Conservation (phyloP, 2,329 filamentous ascomycete species). For the Byssochlamys sp. region DNA sequence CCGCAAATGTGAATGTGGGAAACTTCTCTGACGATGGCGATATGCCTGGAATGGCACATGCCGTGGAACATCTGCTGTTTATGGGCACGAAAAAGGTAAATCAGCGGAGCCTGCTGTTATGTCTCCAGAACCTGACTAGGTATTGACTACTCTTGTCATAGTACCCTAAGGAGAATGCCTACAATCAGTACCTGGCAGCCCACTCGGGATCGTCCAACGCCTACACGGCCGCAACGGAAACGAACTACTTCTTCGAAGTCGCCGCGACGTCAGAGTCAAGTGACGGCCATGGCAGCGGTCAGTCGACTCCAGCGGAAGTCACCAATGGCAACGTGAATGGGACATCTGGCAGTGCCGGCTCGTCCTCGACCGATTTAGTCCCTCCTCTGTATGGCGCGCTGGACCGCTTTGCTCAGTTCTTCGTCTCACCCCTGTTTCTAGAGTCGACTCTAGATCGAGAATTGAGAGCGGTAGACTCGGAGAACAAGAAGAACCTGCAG, state of each 20-base stretch:
- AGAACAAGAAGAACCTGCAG: slow-evolving; percentile 96
- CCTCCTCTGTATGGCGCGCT: slow-evolving; percentile 71
- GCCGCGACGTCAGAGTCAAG: slow-evolving; percentile 58
- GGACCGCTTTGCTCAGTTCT: slow-evolving; percentile 89
- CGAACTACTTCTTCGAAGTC: slow-evolving; percentile 96
- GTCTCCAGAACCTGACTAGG: background rate
- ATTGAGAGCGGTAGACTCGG: slow-evolving; percentile 79
- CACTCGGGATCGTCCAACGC: slow-evolving; percentile 91
- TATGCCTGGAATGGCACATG: slow-evolving; percentile 91
- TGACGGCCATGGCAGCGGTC: slow-evolving; percentile 19
- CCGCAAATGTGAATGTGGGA: slow-evolving; percentile 90
- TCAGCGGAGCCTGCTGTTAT: background rate
- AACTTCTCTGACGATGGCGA: slow-evolving; percentile 86
- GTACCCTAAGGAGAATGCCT: slow-evolving; percentile 91
- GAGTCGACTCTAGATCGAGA: slow-evolving; percentile 78
- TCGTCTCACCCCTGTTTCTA: slow-evolving; percentile 77
- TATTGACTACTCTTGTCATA: slow-evolving; percentile 19
- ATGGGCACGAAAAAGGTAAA: slow-evolving; percentile 91
- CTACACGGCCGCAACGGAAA: slow-evolving; percentile 85
- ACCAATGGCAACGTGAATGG: slow-evolving; percentile 9
- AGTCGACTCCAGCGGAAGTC: slow-evolving; percentile 17
- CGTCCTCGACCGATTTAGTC: slow-evolving; percentile 12
- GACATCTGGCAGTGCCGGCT: slow-evolving; percentile 14
- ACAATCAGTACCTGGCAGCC: slow-evolving; percentile 81
- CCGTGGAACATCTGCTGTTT: slow-evolving; percentile 90